Evolutionary conservation across 306 rosid genomes (phyloP), one percentile per base, ranked within the genome.

Genomic region (Herpetospermum pedunculosum): DNA sequence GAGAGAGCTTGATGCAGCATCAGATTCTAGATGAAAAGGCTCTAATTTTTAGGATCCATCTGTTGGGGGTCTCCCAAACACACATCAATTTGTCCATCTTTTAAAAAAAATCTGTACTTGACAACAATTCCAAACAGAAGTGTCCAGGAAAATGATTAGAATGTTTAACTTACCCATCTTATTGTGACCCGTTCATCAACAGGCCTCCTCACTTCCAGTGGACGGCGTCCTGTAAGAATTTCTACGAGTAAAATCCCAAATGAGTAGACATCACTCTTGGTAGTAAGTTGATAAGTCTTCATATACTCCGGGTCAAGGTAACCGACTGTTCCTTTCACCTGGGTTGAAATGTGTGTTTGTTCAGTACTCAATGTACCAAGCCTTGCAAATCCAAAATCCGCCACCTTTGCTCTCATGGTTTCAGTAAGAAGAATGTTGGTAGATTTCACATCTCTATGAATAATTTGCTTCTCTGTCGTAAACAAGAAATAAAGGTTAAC

Each of bases 251-350:
- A 84, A 76, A 95, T 79, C 70, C 99, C 99, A 68, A 95, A 95
- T 3, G 99, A 95, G 89, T 88, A 95, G 64, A 95, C 99, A 65
- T 95, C 99, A 80, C 99, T 95, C 81, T 84, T 95, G 72, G 92
- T 40, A 48, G 97, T 95, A 88, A 95, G 99, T 75, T 91, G 96
- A 80, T 84, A 84, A 55, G 99, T 95, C 84, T 84, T 95, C 97
- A 95, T 95, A 59, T 95, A 95, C 82, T 95, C 99, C 0, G 99
- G 99, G 64, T 95, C 99, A 71, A 95, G 85, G 81, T 95, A 95
- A 79, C 99, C 99, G n/a, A 95, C 96, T 70, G 99, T 95, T 81
- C 99, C 99, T 78, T 91, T 95, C 89, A 95, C 99, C 86, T 95
- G 90, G 55, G 99, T 95, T 25, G 97, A 91, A 77, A 95, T 81